Evolutionary conservation across 2,329 filamentous ascomycete genomes (phyloP).

Genomic region (Endoconidiophora polonica): DNA sequence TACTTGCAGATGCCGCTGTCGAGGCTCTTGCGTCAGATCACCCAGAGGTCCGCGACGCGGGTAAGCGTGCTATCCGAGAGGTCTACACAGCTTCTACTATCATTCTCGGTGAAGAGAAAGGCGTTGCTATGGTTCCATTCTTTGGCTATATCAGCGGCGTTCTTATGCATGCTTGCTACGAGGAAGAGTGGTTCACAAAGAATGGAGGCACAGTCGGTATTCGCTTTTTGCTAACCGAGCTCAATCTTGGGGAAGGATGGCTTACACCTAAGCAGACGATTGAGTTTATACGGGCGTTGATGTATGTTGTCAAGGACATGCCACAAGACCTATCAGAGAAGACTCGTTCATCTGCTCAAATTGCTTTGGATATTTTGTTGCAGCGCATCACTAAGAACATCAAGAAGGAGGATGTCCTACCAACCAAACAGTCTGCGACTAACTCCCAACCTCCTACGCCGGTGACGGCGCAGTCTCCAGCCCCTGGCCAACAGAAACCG

Average conservation of each 20-base stretch:
- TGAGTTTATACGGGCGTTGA: conserved; percentile 77
- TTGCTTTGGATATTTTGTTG: conserved; percentile 66
- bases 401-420: conserved; percentile 58
- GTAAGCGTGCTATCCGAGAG: conserved; percentile 59
- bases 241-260: conserved; percentile 75
- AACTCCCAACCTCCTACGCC: conserved; percentile 1
- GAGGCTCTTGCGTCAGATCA: conserved; percentile 82
- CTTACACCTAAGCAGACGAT: conserved; percentile 57
- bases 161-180: conserved; percentile 89
- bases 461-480: conserved; percentile 17
- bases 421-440: conserved; percentile 18
- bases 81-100: conserved; percentile 60
- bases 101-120: conserved; percentile 60
- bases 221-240: conserved; percentile 65
- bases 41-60: conserved; percentile 61
- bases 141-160: conserved; percentile 68
- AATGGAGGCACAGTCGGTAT: conserved; percentile 85
- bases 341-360: conserved; percentile 67
- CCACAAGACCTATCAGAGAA: conserved; percentile 83
- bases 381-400: conserved; percentile 61
- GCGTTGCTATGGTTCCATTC: conserved; percentile 63
- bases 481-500: conserved; percentile 32
- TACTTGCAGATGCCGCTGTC: conserved; percentile 76
- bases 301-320: conserved; percentile 98
- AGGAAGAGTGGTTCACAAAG: conserved; percentile 98